Conservation (phyloP, 106 monocot species). For the Platanthera guangdongensis region DNA sequence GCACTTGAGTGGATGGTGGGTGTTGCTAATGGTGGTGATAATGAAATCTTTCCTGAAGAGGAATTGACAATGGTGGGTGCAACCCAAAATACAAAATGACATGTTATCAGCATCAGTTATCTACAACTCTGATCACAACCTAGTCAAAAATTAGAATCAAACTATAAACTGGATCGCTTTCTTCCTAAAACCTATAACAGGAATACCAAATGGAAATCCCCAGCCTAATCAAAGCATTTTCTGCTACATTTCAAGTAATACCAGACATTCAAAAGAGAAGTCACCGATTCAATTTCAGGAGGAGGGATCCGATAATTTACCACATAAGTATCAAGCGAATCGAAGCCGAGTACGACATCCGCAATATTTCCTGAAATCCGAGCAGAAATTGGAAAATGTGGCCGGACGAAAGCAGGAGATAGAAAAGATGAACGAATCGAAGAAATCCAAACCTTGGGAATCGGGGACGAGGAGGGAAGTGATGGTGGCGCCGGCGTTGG, state of each 20-base stretch:
- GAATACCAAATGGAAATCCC: neutral
- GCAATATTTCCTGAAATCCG: slow-evolving; percentile 44
- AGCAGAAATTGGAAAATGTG: slow-evolving; percentile 1
- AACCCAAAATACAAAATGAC: no score
- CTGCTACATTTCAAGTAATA: neutral
- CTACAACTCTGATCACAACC: no score
- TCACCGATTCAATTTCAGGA: no score
- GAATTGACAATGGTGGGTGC: no score
- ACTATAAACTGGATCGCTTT: no score
- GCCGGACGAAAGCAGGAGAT: neutral
- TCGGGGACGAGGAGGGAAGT: slow-evolving; percentile 80
- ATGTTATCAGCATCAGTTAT: no score
- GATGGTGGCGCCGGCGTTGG: slow-evolving; percentile 76
- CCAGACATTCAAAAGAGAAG: neutral
- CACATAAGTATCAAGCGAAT: slow-evolving; percentile 36
- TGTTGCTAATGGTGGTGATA: no score
- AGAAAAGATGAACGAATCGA: neutral
- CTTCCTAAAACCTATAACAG: neutral
- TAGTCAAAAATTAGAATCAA: no score
- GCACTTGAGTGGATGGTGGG: no score
- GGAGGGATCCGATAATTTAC: slow-evolving; percentile 18
- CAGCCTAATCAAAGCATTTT: neutral
- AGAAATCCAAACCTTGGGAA: slow-evolving; percentile 33
- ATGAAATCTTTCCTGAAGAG: no score
- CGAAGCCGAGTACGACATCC: slow-evolving; percentile 65